Evolutionary conservation across 2,329 filamentous ascomycete genomes (phyloP), one percentile per base, ranked within the genome.

Genomic region (Fusarium musae): DNA sequence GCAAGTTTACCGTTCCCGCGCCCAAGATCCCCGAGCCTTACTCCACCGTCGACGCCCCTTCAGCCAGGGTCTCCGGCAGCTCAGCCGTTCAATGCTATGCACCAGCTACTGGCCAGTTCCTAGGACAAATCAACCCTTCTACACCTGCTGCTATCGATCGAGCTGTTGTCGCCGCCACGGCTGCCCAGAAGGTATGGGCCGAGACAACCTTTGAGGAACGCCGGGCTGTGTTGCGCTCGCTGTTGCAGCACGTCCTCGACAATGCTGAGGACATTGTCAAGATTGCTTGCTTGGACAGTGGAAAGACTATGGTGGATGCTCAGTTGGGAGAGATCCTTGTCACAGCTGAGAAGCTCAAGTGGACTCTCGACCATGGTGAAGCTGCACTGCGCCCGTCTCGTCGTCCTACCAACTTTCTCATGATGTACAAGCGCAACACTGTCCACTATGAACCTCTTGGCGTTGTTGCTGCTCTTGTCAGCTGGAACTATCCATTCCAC

Each of bases 401-500:
- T 54, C 88, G 96, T 59, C 94, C 95, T 9, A 97, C 95, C 2
- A 98, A 97, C 82, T 87, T 97, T 50, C 88, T 99, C 72, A 97
- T 99, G 94, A 90, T 91, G 83, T 98, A 98, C 84, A 99, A 99
- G 87, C 91, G 89, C 81, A 98, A 98, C 80, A 92, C 91, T 70
- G 95, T 99, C 34, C 85, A 89, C 56, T 99, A 97, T 82, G 95
- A 99, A 83, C 96, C 96, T 19, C 85, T 98, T 26, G 96, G 96
- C 21, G 94, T 99, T 40, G 93, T 99, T 10, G 92, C 94, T 16
- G 96, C 96, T 23, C 92, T 96, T 59, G 94, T 99, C 47, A 96
- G 93, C 80, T 99, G 96, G 96, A 99, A 99, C 85, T 98, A 95
- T 80, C 91, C 94, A 49, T 97, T 98, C 83, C 96, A 99, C 85